Evolutionary conservation across 306 rosid species (phyloP).

Genomic region (Cotoneaster glaucophyllus): DNA sequence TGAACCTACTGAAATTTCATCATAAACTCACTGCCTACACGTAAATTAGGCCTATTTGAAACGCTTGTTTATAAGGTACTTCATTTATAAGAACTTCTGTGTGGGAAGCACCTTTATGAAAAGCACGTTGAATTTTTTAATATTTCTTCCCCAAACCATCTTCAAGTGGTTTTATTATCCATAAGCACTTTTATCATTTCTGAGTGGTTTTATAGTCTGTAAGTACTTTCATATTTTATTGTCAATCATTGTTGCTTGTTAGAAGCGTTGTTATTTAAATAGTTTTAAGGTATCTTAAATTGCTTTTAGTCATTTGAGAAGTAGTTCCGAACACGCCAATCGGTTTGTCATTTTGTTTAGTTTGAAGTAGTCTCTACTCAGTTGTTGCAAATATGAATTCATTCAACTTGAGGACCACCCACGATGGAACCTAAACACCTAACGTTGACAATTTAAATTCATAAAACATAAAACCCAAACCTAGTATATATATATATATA

Average conservation of each 20-base stretch:
- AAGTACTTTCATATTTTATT: neutral
- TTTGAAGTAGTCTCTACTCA: neutral
- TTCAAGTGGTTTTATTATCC: neutral
- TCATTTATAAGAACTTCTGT: too few species aligned
- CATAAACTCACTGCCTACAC: too few species aligned
- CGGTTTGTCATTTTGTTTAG: neutral
- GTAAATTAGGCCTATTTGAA: too few species aligned
- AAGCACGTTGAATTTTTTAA: too few species aligned
- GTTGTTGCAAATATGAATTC: neutral
- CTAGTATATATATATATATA: too few species aligned
- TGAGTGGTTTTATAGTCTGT: neutral
- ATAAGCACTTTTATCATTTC: neutral
- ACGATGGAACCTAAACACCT: neutral
- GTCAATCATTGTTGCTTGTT: neutral
- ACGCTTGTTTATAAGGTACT: neutral
- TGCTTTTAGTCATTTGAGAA: neutral
- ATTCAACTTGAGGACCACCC: neutral
- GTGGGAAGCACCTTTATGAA: neutral
- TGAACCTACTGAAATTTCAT: too few species aligned
- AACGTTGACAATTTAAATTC: neutral
- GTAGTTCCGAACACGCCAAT: neutral
- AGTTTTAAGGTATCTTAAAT: too few species aligned
- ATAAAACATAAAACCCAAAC: neutral
- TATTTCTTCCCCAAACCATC: neutral
- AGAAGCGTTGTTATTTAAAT: too few species aligned